Evolutionary conservation across 1,139 yeast genomes (phyloP), one percentile per base, ranked within the genome.

Genomic region (Pichia sp.): DNA sequence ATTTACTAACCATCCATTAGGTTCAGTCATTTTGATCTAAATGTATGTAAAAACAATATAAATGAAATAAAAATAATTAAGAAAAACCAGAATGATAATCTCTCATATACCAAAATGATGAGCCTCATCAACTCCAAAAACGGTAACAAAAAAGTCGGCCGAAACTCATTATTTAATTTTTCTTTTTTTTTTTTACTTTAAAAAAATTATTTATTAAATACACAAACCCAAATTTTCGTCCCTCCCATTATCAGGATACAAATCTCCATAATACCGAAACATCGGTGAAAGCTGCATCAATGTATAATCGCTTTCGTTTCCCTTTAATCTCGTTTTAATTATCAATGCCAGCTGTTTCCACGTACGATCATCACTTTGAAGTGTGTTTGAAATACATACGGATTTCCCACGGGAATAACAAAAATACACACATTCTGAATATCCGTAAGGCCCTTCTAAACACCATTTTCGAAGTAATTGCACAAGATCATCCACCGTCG

Each of bases 201-300:
- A 40, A 11, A n/a, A n/a, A n/a, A n/a, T n/a, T n/a, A n/a, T n/a
- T n/a, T n/a, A n/a, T n/a, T n/a, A n/a, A n/a, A n/a, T n/a, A 33
- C 23, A 28, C 16, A 8, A n/a, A 7, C 13, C n/a, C 21, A 19
- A n/a, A 35, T 32, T 26, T 4, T 20, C 22, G 19, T 43, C 50
- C 11, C 48, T 24, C 6, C 50, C 50, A 34, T 45, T 45, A 20
- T 43, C 40, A 4, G 50, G 50, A 23, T 43, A 47, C 13, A 47
- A 22, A 23, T 41, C 48, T 2, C 50, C 50, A 26, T 47, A 47
- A 16, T 47, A 47, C 14, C 50, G 22, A 19, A 28, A 32, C 50
- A 47, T 47, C 4, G 49, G 49, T 3, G 48, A 47, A 14, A 36
- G 26, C 10, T 16, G 8, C 3, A 47, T 38, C 26, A 42, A 13